Percentiles rank a stretch among this genome's conserved stretches.
phyloP scores from a whole-genome alignment of 2,329 filamentous ascomycete species.

The Coniosporium tulheliwenetii region DNA sequence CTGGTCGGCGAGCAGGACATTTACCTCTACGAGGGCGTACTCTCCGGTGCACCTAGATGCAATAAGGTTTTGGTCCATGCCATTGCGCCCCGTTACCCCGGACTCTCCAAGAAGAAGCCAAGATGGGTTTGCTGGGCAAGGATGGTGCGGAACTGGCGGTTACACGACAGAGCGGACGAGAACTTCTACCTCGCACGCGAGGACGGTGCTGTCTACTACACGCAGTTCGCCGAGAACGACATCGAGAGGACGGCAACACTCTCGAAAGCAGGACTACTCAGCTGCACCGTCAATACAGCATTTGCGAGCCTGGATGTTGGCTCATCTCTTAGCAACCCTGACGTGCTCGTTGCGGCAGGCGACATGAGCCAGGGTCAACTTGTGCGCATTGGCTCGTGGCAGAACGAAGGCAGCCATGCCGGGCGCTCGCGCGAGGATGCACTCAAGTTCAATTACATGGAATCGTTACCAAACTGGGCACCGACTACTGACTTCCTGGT shows the following conservation, averaged over 20 bases:
- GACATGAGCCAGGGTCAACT: slow-evolving; percentile 43
- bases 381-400: no score
- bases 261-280: slow-evolving; percentile 39
- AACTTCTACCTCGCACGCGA: slow-evolving; percentile 77
- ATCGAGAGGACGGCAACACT: no score
- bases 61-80: slow-evolving; percentile 13
- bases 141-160: slow-evolving; percentile 50
- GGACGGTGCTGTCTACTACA: slow-evolving; percentile 63
- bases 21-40: background rate
- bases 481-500: slow-evolving; percentile 31
- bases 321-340: slow-evolving; percentile 38
- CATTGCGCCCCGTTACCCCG: slow-evolving; percentile 30
- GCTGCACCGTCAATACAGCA: slow-evolving; percentile 62
- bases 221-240: slow-evolving; percentile 39
- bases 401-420: no score
- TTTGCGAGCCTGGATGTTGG: slow-evolving; percentile 59
- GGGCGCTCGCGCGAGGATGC: no score
- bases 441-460: slow-evolving; percentile 24
- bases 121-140: slow-evolving; percentile 78
- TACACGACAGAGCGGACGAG: slow-evolving; percentile 42
- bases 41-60: no score
- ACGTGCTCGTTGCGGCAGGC: slow-evolving; percentile 68
- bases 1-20: slow-evolving; percentile 2
- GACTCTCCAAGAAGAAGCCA: slow-evolving; percentile 25
- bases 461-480: slow-evolving; percentile 47